phyloP scores from a whole-genome alignment of 495 filamentous ascomycete genomes.

The Neurospora intermedia region DNA sequence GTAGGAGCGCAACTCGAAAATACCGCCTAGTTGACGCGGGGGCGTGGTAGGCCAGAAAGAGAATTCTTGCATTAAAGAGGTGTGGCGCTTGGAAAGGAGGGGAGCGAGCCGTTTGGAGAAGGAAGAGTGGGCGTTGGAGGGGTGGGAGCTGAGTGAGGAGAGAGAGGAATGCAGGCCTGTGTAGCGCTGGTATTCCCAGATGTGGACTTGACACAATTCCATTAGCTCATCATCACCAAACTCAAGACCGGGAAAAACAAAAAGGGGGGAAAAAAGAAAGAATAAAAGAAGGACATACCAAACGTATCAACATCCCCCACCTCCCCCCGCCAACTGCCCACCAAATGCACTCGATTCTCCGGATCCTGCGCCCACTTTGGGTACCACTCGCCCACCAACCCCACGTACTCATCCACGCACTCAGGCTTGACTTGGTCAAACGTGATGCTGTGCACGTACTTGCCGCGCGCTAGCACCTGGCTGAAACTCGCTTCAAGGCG shows the following conservation, averaged over 20 bases:
- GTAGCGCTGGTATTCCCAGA: slow-evolving; percentile 99
- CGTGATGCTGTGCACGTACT: slow-evolving; percentile 97
- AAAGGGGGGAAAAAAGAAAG: too few relatives aligned
- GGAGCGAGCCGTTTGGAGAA: slow-evolving; percentile 74
- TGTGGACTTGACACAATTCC: slow-evolving; percentile 57
- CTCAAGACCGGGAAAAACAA: too few relatives aligned
- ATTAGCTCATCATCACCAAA: too few relatives aligned
- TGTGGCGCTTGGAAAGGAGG: slow-evolving; percentile 71
- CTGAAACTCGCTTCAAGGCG: slow-evolving; percentile 93
- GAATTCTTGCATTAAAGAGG: slow-evolving; percentile 97
- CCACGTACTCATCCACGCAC: slow-evolving; percentile 87
- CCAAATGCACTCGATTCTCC: slow-evolving; percentile 87
- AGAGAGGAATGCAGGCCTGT: slow-evolving; percentile 90
- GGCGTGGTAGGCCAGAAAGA: slow-evolving; percentile 97
- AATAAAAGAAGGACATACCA: slow-evolving; percentile 27
- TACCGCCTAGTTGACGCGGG: slow-evolving; percentile 76
- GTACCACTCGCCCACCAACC: slow-evolving; percentile 88
- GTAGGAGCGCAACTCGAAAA: slow-evolving; percentile 96
- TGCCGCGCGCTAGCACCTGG: slow-evolving; percentile 86
- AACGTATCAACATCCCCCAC: slow-evolving; percentile 97
- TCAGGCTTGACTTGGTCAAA: slow-evolving; percentile 95
- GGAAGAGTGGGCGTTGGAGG: slow-evolving; percentile 69
- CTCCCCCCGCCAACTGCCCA: slow-evolving; percentile 97
- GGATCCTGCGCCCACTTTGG: slow-evolving; percentile 68
- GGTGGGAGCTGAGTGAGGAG: slow-evolving; percentile 67